These are phyloP conservation scores for Leucosporidium yakuticum DNA, from an alignment of 768 basidiomycete genomes.

Conservation along the genomic window DNA sequence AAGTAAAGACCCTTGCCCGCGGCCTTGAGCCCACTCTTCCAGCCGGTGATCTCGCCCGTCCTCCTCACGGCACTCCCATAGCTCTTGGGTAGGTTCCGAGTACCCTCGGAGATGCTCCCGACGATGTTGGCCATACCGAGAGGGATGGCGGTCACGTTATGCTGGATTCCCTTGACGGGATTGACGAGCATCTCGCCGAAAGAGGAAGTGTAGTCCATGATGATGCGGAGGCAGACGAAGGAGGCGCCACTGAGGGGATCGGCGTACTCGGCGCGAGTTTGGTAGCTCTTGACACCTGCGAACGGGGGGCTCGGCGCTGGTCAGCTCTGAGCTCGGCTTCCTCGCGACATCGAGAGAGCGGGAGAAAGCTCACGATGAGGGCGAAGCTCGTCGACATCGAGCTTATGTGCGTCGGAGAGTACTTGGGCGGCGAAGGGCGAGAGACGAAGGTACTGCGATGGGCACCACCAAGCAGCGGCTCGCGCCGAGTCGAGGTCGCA, in stretches of 20 bases:
- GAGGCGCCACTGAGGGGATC: constrained; percentile 45
- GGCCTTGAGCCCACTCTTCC: constrained; percentile 47
- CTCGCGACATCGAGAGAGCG: neutral
- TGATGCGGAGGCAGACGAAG: constrained; percentile 51
- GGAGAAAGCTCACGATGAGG: constrained; percentile 1
- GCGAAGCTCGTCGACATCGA: neutral
- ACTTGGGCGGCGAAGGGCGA: constrained; percentile 55
- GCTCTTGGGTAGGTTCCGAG: constrained; percentile 48
- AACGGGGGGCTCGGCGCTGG: too few species aligned
- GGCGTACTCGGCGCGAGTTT: neutral
- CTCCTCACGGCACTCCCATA: constrained; percentile 49
- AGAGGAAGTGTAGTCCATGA: constrained; percentile 51
- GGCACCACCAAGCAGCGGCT: constrained; percentile 57
- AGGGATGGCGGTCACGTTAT: constrained; percentile 52
- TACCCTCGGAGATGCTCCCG: constrained; percentile 49
- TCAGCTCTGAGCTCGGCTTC: too few species aligned
- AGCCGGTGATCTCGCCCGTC: constrained; percentile 48
- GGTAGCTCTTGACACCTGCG: neutral
- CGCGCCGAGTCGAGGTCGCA: constrained; percentile 55
- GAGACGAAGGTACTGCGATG: constrained; percentile 50
- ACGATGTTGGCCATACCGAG: constrained; percentile 50
- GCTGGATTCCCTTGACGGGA: constrained; percentile 49
- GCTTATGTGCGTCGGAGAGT: constrained; percentile 37
- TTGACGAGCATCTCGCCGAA: constrained; percentile 53
- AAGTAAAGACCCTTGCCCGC: neutral